A percentile compares a stretch with the other conserved stretches of the same genome.
phyloP scores from a whole-genome alignment of 2,329 filamentous ascomycete species.

The Neofusicoccum umdonicola region DNA sequence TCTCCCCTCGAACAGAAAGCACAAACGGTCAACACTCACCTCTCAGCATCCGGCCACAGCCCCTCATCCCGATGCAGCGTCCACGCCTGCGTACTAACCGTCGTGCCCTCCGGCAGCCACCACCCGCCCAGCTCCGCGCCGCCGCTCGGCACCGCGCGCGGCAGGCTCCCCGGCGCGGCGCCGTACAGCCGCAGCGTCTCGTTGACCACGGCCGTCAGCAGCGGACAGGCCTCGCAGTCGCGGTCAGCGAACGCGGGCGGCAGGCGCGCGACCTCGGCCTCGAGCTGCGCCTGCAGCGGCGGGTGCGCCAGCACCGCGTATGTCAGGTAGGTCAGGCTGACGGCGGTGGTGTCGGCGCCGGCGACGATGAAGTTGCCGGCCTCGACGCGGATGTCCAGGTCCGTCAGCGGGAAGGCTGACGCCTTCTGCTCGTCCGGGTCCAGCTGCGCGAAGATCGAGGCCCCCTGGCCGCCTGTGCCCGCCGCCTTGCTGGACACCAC shows the following conservation, averaged over 20 bases:
- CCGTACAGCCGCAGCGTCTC: slow-evolving; percentile 40
- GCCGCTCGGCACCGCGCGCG: slow-evolving; percentile 34
- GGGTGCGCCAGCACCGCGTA: slow-evolving; percentile 31
- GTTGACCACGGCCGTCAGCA: slow-evolving; percentile 37
- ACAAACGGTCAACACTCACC: neutral
- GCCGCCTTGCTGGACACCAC: slow-evolving; percentile 26
- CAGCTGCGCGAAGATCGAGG: slow-evolving; percentile 35
- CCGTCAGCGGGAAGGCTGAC: slow-evolving; percentile 29
- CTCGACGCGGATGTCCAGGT: slow-evolving; percentile 33
- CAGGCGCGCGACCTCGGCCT: slow-evolving; percentile 25
- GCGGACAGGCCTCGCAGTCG: slow-evolving; percentile 28
- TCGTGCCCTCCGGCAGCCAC: slow-evolving; percentile 34
- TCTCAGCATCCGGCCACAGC: neutral
- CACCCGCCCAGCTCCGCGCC: slow-evolving; percentile 34
- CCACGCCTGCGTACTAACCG: slow-evolving; percentile 40
- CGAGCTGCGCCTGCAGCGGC: slow-evolving; percentile 23
- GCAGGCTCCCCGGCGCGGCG: slow-evolving; percentile 35
- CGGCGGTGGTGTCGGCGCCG: slow-evolving; percentile 35
- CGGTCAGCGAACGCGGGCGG: slow-evolving; percentile 22
- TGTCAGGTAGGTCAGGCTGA: slow-evolving; percentile 34
- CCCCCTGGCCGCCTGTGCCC: slow-evolving; percentile 25
- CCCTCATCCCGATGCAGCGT: slow-evolving; percentile 35
- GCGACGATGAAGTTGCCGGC: slow-evolving; percentile 35
- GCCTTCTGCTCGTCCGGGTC: slow-evolving; percentile 32
- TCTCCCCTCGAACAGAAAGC: too few species aligned